Conservation (phyloP, 1,284 basidiomycete species). For the Irpex sp. region DNA sequence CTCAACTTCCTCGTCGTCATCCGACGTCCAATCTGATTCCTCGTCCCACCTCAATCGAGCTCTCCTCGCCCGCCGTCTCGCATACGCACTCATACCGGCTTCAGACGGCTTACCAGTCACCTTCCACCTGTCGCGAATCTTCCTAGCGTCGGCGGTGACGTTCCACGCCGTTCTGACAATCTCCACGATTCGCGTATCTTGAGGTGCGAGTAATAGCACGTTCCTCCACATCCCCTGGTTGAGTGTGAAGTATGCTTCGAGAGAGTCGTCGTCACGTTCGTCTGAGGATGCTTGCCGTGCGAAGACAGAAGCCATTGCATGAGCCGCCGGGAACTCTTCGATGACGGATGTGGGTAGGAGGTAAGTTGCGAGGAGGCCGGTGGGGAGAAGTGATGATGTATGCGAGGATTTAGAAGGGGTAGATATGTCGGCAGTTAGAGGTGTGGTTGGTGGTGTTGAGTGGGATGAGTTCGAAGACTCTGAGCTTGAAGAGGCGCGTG, state of each 20-base stretch:
- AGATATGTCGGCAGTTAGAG: not conserved
- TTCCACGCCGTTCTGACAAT: constrained; percentile 47
- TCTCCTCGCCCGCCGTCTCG: not conserved
- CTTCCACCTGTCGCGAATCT: not conserved
- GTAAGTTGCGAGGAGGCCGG: constrained; percentile 32
- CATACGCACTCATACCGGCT: not conserved
- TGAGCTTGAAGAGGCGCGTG: constrained; percentile 1
- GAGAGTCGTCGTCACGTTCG: constrained; percentile 9
- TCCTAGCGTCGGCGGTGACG: constrained; percentile 44
- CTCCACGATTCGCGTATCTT: constrained; percentile 34
- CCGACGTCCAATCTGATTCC: not conserved
- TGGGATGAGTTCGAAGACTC: not conserved
- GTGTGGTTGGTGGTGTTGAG: not conserved
- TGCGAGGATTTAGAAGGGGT: not conserved
- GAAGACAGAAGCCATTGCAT: constrained; percentile 50
- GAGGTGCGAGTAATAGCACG: constrained; percentile 41
- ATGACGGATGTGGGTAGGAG: constrained; percentile 38
- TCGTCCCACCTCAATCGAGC: not conserved
- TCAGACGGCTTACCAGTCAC: not conserved
- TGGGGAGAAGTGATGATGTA: not conserved
- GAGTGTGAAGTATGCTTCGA: constrained; percentile 32
- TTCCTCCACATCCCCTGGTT: constrained; percentile 54
- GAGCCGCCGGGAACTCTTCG: constrained; percentile 46
- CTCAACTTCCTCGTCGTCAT: not conserved
- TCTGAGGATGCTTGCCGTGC: constrained; percentile 19